Conservation (phyloP, 2,329 filamentous ascomycete genomes). For the Venturia effusa region DNA sequence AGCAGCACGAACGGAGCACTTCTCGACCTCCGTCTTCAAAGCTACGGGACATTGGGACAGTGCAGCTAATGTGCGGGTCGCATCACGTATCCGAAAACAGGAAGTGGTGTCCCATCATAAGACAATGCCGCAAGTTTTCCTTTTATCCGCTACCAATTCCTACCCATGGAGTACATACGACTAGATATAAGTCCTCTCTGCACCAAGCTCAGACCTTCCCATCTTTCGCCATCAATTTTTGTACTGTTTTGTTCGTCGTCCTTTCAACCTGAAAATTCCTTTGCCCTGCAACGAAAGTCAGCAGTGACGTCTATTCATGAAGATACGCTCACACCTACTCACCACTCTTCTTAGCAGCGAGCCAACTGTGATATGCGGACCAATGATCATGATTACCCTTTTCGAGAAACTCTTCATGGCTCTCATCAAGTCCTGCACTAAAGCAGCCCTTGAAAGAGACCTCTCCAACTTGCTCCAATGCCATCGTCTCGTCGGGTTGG, state of each 20-base stretch:
- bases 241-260: neutral
- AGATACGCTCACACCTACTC: neutral
- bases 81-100: no score
- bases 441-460: neutral
- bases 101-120: no score
- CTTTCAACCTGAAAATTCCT: neutral
- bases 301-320: neutral
- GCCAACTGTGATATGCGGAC: neutral
- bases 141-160: no score
- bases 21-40: no score
- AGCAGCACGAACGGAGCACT: no score
- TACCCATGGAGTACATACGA: no score
- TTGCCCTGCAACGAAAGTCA: neutral
- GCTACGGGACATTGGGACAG: no score
- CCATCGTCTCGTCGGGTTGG: neutral
- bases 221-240: neutral
- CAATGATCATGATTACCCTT: neutral
- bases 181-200: no score
- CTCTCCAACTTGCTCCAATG: constrained; percentile 1
- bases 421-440: neutral
- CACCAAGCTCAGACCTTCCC: neutral
- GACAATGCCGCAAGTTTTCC: no score
- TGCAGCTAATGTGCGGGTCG: no score
- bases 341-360: constrained; percentile 2
- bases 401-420: neutral